Percentiles rank a stretch among this genome's conserved stretches.
These are phyloP conservation scores for Capsella rubella DNA, from an alignment of 441 rosid species.

Conservation along the genomic window DNA sequence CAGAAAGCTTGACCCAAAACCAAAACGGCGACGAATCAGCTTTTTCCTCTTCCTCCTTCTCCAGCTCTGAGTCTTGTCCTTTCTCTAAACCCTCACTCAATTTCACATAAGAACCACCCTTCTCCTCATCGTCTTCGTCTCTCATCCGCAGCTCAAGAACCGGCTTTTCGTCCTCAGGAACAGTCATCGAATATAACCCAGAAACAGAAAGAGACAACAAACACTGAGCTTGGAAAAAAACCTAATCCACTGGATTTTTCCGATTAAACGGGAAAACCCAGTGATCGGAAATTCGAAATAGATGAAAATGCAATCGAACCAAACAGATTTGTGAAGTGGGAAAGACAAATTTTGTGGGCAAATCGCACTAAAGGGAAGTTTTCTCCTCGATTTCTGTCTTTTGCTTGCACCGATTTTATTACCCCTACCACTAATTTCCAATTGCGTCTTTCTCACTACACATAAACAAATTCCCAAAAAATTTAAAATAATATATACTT, in stretches of 20 bases:
- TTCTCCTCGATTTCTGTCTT: too few relatives aligned
- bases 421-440: not conserved
- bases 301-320: slow-evolving; percentile 12
- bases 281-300: slow-evolving; percentile 27
- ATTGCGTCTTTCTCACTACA: slow-evolving; percentile 20
- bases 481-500: not conserved
- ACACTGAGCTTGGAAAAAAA: not conserved
- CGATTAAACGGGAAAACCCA: slow-evolving; percentile 17
- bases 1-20: slow-evolving; percentile 72
- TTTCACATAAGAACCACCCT: slow-evolving; percentile 50
- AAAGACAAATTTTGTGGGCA: not conserved
- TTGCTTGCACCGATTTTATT: too few relatives aligned
- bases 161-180: slow-evolving; percentile 43
- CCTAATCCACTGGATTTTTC: slow-evolving; percentile 31
- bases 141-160: slow-evolving; percentile 58
- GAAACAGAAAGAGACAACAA: not conserved
- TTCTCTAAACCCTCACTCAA: slow-evolving; percentile 51
- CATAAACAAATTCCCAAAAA: not conserved
- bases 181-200: slow-evolving; percentile 59
- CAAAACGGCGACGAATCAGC: slow-evolving; percentile 52
- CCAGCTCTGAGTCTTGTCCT: slow-evolving; percentile 27
- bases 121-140: slow-evolving; percentile 41
- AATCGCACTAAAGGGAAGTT: too few relatives aligned
- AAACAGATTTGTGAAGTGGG: not conserved
- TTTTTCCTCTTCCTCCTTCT: slow-evolving; percentile 30